Evolutionary conservation across 2,329 filamentous ascomycete genomes (phyloP).

Genomic region (Chlorencoelia australis): DNA sequence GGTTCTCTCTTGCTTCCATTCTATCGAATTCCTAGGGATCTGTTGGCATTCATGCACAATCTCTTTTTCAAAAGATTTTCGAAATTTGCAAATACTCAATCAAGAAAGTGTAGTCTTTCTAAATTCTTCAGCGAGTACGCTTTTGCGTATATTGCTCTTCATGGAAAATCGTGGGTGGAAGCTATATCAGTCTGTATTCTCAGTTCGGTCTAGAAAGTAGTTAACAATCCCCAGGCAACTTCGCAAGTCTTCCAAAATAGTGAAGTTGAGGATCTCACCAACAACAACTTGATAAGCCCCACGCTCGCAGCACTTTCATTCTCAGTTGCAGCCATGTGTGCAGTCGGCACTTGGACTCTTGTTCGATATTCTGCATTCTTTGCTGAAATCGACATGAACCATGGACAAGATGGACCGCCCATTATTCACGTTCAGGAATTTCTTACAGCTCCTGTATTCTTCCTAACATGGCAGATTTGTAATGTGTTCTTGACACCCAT

Average conservation of each 20-base stretch:
- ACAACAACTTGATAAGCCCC: conserved; percentile 39
- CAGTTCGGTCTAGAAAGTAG: conserved; percentile 68
- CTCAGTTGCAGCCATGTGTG: conserved; percentile 75
- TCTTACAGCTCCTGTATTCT: conserved; percentile 70
- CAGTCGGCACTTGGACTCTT: conserved; percentile 79
- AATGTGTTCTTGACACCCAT: conserved; percentile 85
- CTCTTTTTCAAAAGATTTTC: conserved; percentile 59
- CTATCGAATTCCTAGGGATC: conserved; percentile 75
- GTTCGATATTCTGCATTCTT: conserved; percentile 69
- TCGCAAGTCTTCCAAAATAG: conserved; percentile 75
- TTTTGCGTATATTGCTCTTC: conserved; percentile 86
- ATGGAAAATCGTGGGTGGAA: conserved; percentile 87
- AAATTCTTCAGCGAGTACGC: conserved; percentile 87
- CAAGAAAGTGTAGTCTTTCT: conserved; percentile 56
- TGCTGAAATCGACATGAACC: too few species aligned
- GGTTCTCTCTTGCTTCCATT: conserved; percentile 80
- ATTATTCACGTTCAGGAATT: too few species aligned
- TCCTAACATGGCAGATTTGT: conserved; percentile 60
- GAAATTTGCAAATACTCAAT: conserved; percentile 59
- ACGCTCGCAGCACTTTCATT: conserved; percentile 64
- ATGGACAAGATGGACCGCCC: too few species aligned
- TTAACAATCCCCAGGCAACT: conserved; percentile 27
- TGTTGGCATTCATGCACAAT: conserved; percentile 73
- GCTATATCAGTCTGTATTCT: too few species aligned
- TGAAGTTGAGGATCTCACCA: conserved; percentile 81